Base-by-base conservation (phyloP, 805 yeast species). In the Teunomyces atbi region DNA sequence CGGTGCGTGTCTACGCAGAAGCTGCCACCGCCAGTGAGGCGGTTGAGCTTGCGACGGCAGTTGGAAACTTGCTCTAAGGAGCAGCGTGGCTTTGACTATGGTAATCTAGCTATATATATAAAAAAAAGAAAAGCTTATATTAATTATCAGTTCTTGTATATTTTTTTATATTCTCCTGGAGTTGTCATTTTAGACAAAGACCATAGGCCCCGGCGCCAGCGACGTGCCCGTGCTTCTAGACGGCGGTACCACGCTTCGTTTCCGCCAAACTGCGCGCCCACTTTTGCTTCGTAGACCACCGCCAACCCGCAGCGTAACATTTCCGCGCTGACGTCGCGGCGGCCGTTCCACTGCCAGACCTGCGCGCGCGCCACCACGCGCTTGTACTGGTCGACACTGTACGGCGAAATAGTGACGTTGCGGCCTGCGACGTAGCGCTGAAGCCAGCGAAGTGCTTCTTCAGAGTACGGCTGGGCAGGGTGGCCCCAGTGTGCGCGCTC, bases 1-100 rank as follows among this genome's bases (percentile, higher is more conserved):
- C 97, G 0, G 97, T 94, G 1, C 80, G 99, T 56, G 89, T 94
- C 5, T 94, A 94, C 56, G 94, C 96, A 0, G 99, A 94, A 65
- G 96, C 97, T 0, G 73, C 70, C 2, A 76, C 69, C 15, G 43
- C 52, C 33, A 69, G 58, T 37, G 43, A 66, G 33, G 68, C 66
- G 5, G 66, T 58, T 36, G 53, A 50, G 26, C 63, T 73, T 42
- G 58, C 68, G 3, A 41, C 48, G 42, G 49, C 53, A 36, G 70
- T 70, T 12, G 60, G 66, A 33, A 56, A 57, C 16, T 51, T 69
- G 43, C 60, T 69, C 18, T n/a, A 36, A n/a, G n/a, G n/a, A n/a
- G n/a, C n/a, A n/a, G n/a, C n/a, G n/a, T n/a, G n/a, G n/a, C n/a
- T n/a, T n/a, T n/a, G n/a, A n/a, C n/a, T n/a, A n/a, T n/a, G n/a